Base-by-base conservation (phyloP, 805 yeast species). In the Debaryomyces castellii region DNA sequence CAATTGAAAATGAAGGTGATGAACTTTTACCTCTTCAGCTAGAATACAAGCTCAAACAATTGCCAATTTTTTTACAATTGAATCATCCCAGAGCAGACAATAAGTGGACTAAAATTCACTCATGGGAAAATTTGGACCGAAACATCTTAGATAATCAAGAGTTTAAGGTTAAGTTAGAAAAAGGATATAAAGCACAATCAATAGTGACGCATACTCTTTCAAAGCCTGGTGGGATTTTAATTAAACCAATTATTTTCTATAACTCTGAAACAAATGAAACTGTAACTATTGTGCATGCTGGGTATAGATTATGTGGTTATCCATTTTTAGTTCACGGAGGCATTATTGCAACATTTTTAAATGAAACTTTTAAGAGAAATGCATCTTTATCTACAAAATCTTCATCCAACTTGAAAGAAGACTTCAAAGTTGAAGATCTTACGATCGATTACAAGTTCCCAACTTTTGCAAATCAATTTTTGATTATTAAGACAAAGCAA, bases 301-400 rank as follows among this genome's bases (percentile, higher is more conserved):
- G 97, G 0, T 81, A 84, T 58, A 78, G 77, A 49, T 63, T 90
- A 17, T 83, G 92, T 36, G 97, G 97, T 1, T 90, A 85, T 60
- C 97, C 97, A 2, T 84, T 88, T 54, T 66, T 91, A 16, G 77
- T 89, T 2, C 97, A 90, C 60, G 97, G 97, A 3, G 97, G 97
- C 0, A 79, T 91, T 23, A 61, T 90, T 24, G 95, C 91, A 7
- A 83, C 95, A 0, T 68, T 90, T 1, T 67, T 89, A 44, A 94
- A 89, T 57, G 96, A 90, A 53, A 76, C 86, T 5, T 77, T 84
- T 67, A 82, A 83, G 51, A 74, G 83, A 43, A 70, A 76, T 46
- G 80, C 74, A 2, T 63, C 73, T 1, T 67, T 83, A 35, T 60
- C 71, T 45, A 43, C 53, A 49, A 28, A 59, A 50, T 56, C 70